Conservation (phyloP, 169 alveolate genomes). For the Plasmodium falciparum region DNA sequence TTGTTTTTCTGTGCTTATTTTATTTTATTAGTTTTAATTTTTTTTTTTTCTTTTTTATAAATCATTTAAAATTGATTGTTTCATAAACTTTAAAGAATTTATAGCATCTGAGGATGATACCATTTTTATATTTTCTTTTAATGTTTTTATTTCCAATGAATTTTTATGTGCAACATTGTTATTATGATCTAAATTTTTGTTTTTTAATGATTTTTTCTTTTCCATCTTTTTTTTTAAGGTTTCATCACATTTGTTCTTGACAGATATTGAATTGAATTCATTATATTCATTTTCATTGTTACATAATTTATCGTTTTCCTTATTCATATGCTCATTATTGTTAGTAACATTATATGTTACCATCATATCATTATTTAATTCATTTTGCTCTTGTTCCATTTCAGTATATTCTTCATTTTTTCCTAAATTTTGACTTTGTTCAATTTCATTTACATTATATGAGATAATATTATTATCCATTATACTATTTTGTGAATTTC, state of each 20-base stretch:
- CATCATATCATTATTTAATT: no score
- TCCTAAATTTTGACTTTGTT: no score
- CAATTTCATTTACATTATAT: no score
- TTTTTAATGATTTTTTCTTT: not conserved
- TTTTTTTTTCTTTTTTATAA: slow-evolving; percentile 41
- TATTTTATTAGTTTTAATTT: not conserved
- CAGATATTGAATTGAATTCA: not conserved
- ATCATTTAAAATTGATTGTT: slow-evolving; percentile 72
- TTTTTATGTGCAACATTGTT: slow-evolving; percentile 23
- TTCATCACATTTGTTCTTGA: not conserved
- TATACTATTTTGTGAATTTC: no score
- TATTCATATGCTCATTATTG: not conserved
- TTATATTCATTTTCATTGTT: not conserved
- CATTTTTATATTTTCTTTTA: slow-evolving; percentile 56
- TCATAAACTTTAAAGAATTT: slow-evolving; percentile 55
- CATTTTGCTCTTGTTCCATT: no score
- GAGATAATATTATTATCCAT: no score
- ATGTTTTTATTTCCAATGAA: slow-evolving; percentile 28
- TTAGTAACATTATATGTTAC: not conserved
- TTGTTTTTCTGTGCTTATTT: not conserved
- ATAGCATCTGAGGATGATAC: slow-evolving; percentile 71
- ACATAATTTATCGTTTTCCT: not conserved
- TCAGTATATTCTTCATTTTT: no score
- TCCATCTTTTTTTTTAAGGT: not conserved
- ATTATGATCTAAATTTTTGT: slow-evolving; percentile 7